Base-by-base conservation (phyloP, 345 rosid genomes). In the Lepidium didymum region DNA sequence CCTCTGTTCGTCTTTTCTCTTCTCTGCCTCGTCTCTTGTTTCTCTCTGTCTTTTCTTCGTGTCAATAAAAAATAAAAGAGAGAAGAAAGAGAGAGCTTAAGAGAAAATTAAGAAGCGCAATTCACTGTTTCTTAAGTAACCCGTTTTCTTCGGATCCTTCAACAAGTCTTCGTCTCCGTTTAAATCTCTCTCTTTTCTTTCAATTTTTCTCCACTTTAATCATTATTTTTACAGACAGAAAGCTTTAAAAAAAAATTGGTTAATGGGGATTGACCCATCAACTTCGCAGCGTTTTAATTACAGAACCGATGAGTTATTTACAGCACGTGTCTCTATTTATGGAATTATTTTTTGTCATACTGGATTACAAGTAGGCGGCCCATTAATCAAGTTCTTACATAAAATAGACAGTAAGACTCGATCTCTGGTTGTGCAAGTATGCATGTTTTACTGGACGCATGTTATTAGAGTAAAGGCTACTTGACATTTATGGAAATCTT, bases 121-220 rank as follows among this genome's bases (percentile, higher is more conserved):
- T 27, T 21, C 73, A 72, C 50, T 62, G 73, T 25, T 41, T 63
- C 64, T 59, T 51, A 23, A 46, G 74, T 47, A 44, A 58, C 36
- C 80, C 86, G 78, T 29, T 64, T 70, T 68, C 56, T 54, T 67
- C 62, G 83, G 83, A 79, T 76, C 74, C 75, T 9, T 61, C 14
- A 40, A 41, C 46, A 45, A 72, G 60, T 66, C 59, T 58, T 41
- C 45, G 37, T 52, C 66, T 38, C 78, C 68, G 66, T 64, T 75
- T 62, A 19, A 61, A 47, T 56, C 69, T 64, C 71, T 56, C 15
- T 70, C 55, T 47, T 13, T 25, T 59, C 15, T 61, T 34, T 42
- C 6, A 5, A 10, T 43, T 6, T 42, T 50, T 7, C 12, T 59
- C 49, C 54, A 23, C 34, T 57, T 27, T n/a, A 40, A 56, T 52